Percentiles rank a stretch among this genome's conserved stretches.
Conservation (phyloP, 2,329 filamentous ascomycete species). For the Teratosphaeria gauchensis region DNA sequence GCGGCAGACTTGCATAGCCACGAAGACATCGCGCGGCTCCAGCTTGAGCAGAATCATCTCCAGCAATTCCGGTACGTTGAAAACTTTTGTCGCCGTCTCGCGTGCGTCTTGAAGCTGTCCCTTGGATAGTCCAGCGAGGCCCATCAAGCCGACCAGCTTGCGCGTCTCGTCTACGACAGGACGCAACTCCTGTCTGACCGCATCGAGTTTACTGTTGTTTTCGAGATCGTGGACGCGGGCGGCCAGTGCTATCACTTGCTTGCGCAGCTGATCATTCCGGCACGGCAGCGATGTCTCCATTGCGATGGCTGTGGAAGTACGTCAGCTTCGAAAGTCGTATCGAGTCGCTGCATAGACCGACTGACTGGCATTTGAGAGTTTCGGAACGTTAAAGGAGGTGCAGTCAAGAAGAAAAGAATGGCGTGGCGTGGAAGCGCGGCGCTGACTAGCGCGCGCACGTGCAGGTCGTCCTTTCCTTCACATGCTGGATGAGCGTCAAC, state of each 20-base stretch:
- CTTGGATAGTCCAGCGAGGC: background rate
- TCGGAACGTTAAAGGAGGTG: background rate
- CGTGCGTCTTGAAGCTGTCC: background rate
- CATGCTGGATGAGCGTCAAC: conserved; percentile 22
- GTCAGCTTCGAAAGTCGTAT: no score
- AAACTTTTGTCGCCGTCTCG: background rate
- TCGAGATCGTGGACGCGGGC: background rate
- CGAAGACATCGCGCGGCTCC: background rate
- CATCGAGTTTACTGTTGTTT: background rate
- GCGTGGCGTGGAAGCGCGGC: background rate
- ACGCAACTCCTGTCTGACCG: background rate
- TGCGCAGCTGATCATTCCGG: conserved; percentile 15
- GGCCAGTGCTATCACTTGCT: conserved; percentile 29
- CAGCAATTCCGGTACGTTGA: conserved; percentile 4
- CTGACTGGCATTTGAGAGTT: background rate
- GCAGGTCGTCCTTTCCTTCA: background rate
- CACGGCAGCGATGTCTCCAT: background rate
- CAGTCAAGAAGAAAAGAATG: background rate
- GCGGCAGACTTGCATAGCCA: background rate
- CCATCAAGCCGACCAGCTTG: background rate
- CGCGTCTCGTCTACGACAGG: conserved; percentile 20
- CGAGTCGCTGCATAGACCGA: no score
- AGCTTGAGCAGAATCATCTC: conserved; percentile 5
- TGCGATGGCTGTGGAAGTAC: background rate
- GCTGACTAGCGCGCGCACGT: background rate